A percentile compares a stretch with the other conserved stretches of the same genome.
phyloP scores from a whole-genome alignment of 768 basidiomycete species.

The Suillus discolor region DNA sequence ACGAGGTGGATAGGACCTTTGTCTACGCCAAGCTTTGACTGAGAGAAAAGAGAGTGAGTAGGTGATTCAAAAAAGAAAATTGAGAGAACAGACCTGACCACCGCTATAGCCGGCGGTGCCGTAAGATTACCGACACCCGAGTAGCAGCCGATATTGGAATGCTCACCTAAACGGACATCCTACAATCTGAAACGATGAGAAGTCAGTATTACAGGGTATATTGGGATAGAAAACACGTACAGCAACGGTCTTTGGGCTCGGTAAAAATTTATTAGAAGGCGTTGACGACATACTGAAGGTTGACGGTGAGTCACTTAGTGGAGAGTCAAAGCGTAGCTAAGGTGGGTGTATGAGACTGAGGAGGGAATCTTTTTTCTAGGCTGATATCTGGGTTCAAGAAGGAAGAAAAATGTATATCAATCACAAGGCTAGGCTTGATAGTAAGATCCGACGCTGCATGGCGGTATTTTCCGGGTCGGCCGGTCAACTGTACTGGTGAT shows the following conservation, averaged over 20 bases:
- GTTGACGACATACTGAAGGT: background rate
- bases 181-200: conserved; percentile 61
- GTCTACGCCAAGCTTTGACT: conserved; percentile 84
- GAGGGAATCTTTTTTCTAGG: background rate
- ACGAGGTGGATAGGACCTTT: conserved; percentile 88
- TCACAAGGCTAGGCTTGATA: background rate
- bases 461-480: conserved; percentile 3
- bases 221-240: conserved; percentile 51
- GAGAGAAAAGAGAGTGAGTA: conserved; percentile 19
- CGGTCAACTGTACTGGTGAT: no score
- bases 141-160: background rate
- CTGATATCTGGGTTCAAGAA: background rate
- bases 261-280: conserved; percentile 31
- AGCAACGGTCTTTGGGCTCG: conserved; percentile 74
- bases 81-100: conserved; percentile 30
- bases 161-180: conserved; percentile 94
- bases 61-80: conserved; percentile 2
- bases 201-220: conserved; percentile 9
- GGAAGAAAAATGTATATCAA: no score
- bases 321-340: background rate
- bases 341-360: background rate
- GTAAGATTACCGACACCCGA: conserved; percentile 7
- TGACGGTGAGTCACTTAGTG: background rate
- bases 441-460: conserved; percentile 2
- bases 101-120: conserved; percentile 23